These are phyloP conservation scores for Cucurbita maxima DNA, from an alignment of 306 rosid species.

Conservation along the genomic window DNA sequence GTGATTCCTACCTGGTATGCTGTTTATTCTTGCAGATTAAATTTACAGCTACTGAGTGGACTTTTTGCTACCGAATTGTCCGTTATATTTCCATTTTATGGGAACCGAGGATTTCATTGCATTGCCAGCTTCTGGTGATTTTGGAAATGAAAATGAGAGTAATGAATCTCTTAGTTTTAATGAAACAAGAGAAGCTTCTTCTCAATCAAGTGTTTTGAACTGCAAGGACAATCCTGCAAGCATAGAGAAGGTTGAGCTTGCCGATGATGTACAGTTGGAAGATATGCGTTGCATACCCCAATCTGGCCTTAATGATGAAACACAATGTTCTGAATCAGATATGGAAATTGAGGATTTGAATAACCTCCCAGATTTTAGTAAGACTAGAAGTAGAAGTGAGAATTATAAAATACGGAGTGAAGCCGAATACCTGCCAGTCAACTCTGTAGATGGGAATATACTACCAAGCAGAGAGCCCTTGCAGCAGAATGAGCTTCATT, in stretches of 20 bases:
- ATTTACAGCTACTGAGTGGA: constrained; percentile 3
- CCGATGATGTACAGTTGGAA: constrained; percentile 8
- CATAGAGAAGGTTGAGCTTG: constrained; percentile 2
- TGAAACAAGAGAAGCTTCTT: constrained; percentile 13
- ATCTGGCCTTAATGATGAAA: constrained; percentile 5
- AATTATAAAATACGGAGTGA: background rate
- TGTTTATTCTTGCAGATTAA: background rate
- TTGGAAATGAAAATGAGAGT: constrained; percentile 17
- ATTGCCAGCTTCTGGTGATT: constrained; percentile 16
- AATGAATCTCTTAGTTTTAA: constrained; percentile 2
- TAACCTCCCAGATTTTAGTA: constrained; percentile 9
- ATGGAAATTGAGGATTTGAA: constrained; percentile 31
- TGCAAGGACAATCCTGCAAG: constrained; percentile 8
- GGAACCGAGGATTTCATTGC: constrained; percentile 26
- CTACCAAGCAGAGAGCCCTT: constrained; percentile 10
- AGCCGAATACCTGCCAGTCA: constrained; percentile 10
- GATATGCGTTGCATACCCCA: constrained; percentile 2
- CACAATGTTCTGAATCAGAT: constrained; percentile 11
- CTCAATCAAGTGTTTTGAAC: constrained; percentile 12
- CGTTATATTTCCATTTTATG: constrained; percentile 20
- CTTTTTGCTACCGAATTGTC: constrained; percentile 6
- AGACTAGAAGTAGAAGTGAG: constrained; percentile 12
- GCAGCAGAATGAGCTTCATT: background rate
- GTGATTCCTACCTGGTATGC: constrained; percentile 4
- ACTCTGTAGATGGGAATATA: constrained; percentile 12